A percentile compares a stretch with the other conserved stretches of the same genome.
phyloP scores from a whole-genome alignment of 164 flowering plant species.

The Liriodendron chinense region DNA sequence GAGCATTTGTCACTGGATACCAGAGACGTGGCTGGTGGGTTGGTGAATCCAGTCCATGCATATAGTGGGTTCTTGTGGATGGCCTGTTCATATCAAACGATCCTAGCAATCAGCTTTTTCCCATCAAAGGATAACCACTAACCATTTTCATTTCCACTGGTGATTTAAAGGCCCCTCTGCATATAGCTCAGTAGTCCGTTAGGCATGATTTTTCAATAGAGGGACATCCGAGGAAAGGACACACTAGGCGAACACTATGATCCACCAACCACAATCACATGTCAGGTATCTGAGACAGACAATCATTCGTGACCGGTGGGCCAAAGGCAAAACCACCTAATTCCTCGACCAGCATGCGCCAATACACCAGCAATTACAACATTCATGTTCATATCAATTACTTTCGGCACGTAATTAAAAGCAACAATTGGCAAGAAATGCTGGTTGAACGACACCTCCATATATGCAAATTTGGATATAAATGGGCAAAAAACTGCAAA shows the following conservation, averaged over 20 bases:
- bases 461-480: not conserved
- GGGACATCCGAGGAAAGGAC: not conserved
- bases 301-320: not conserved
- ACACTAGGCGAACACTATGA: not conserved
- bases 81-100: not conserved
- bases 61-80: not conserved
- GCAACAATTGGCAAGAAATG: not conserved
- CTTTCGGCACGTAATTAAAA: not conserved
- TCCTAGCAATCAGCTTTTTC: too few species aligned
- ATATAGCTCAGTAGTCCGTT: too few species aligned
- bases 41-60: not conserved
- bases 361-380: not conserved
- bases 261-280: not conserved
- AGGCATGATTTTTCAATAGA: not conserved
- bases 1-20: not conserved
- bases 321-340: not conserved
- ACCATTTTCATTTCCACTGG: too few species aligned
- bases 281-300: not conserved
- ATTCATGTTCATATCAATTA: not conserved
- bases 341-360: not conserved
- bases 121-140: too few species aligned
- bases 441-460: not conserved
- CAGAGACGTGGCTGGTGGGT: not conserved
- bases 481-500: constrained; percentile 6
- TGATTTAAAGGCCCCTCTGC: too few species aligned